Percentiles rank a stretch among this genome's conserved stretches.
phyloP scores from a whole-genome alignment of 2,329 filamentous ascomycete species.

The Fusarium agapanthi region DNA sequence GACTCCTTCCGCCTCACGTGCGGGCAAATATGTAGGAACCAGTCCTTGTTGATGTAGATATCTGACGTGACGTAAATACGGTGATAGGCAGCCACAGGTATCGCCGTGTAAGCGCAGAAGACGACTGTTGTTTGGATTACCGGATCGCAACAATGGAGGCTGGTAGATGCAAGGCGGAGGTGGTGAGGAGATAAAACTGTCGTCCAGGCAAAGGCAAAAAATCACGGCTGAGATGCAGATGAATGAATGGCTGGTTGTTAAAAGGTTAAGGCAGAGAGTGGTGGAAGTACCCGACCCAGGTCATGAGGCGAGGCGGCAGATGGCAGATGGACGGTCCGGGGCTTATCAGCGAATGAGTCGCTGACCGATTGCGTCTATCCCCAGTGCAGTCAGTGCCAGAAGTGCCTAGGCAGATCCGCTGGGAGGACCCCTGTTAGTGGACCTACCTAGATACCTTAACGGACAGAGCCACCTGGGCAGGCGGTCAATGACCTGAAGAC shows the following conservation, averaged over 20 bases:
- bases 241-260: constrained; percentile 25
- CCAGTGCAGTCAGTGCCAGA: constrained; percentile 17
- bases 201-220: constrained; percentile 26
- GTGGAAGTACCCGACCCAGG: constrained; percentile 24
- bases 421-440: constrained; percentile 29
- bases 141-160: neutral
- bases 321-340: constrained; percentile 35
- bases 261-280: constrained; percentile 12
- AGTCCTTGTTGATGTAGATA: constrained; percentile 17
- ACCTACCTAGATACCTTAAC: constrained; percentile 10
- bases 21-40: constrained; percentile 19
- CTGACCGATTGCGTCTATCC: constrained; percentile 38
- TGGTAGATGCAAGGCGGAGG: neutral
- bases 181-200: constrained; percentile 11
- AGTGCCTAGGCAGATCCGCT: constrained; percentile 34
- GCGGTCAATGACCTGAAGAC: constrained; percentile 33
- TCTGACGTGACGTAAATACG: constrained; percentile 37
- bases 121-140: constrained; percentile 4
- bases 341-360: constrained; percentile 41
- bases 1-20: constrained; percentile 47
- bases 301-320: constrained; percentile 42
- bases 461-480: constrained; percentile 22
- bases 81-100: constrained; percentile 18
- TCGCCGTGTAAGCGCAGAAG: constrained; percentile 30
- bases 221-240: constrained; percentile 28